Conservation (phyloP, 2,329 filamentous ascomycete species). For the Neurospora crassa region DNA sequence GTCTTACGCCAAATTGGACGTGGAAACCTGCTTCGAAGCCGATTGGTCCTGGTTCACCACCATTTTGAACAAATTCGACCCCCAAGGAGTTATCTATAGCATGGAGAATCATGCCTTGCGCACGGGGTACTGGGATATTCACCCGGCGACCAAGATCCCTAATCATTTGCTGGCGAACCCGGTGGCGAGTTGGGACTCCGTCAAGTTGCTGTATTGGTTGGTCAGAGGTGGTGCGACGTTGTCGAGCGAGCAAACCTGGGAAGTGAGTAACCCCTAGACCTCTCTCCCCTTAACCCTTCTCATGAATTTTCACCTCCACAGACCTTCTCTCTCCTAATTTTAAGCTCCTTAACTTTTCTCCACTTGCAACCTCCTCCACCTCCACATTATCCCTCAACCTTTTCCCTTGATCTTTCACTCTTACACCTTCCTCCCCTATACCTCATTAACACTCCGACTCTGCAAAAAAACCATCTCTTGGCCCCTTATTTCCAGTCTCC, state of each 20-base stretch:
- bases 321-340: neutral
- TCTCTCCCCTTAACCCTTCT: neutral
- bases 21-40: constrained; percentile 6
- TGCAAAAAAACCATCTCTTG: too few species aligned
- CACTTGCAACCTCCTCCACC: too few species aligned
- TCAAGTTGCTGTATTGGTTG: constrained; percentile 22
- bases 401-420: neutral
- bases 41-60: constrained; percentile 11
- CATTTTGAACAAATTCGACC: neutral
- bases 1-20: neutral
- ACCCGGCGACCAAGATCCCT: constrained; percentile 18
- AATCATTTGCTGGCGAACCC: constrained; percentile 16
- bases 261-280: constrained; percentile 12
- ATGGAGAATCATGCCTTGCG: neutral
- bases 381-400: too few species aligned
- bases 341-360: neutral
- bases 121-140: constrained; percentile 15
- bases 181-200: constrained; percentile 16
- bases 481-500: too few species aligned
- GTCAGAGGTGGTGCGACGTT: constrained; percentile 16
- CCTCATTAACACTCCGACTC: too few species aligned
- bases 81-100: neutral
- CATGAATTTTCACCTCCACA: neutral
- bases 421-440: neutral
- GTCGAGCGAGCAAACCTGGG: constrained; percentile 18